Evolutionary conservation across 2,329 filamentous ascomycete genomes (phyloP), one percentile per base, ranked within the genome.

Genomic region (Raffaelea albimanens): DNA sequence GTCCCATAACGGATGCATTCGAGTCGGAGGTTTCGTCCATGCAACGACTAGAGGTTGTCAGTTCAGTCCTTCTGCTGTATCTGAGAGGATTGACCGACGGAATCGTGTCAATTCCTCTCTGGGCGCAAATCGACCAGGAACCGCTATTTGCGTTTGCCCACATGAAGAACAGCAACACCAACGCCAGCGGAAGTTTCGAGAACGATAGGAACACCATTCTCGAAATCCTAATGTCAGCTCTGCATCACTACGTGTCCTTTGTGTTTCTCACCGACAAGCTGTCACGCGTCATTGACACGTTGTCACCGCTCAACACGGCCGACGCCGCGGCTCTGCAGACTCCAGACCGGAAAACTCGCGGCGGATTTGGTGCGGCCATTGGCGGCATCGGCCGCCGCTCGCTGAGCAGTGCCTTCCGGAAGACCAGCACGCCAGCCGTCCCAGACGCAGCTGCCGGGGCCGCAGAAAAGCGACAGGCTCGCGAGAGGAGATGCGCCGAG

Each of bases 201-300:
- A 66, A 75, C 34, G 65, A 70, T 55, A 78, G 76, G 58, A 65
- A 64, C 0, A 59, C 66, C 3, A 62, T 93, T 2, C 76, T 95
- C 5, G 90, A 96, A 55, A 75, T 83, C 2, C 73, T 96, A 2
- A 76, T 83, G 0, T 70, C 76, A 2, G 75, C 79, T 0, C 85
- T 88, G 0, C 83, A 83, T 44, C 85, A 95, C 65, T 93, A 88
- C 59, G 90, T 95, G 47, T 85, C 85, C 0, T 95, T 96, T 58
- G 85, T 95, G 2, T 89, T 96, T 54, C 68, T 96, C 16, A 87
- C 84, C 0, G 82, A 86, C 9, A 90, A 89, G 65, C 72, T 96
- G 1, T 66, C 71, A 2, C 69, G 72, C 4, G 65, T 78, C 1
- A 67, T 71, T 2, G 61, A 66, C 1, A 76, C 80, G 47, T 62